Conservation (phyloP, 176 grass and related monocot species). For the Zea mays region Zm-B73-REFERENCE-NAM-5.0 NC_050096.1:143510001-143510500, state of each 20-base stretch:
- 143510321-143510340: neutral
- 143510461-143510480: too few relatives aligned
- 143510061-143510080: slow-evolving; percentile 16
- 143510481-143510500: too few relatives aligned
- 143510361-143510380: neutral
- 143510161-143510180: slow-evolving; percentile 25
- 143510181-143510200: slow-evolving; percentile 40
- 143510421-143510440: slow-evolving; percentile 15
- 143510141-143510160: slow-evolving; percentile 40
- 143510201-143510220: neutral
- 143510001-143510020: slow-evolving; percentile 8
- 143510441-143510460: neutral
- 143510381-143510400: neutral
- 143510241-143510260: neutral
- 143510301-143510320: neutral
- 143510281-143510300: neutral
- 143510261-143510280: neutral
- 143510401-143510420: neutral
- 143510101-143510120: slow-evolving; percentile 20
- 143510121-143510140: slow-evolving; percentile 55
- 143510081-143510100: neutral
- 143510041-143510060: neutral
- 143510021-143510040: neutral
- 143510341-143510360: neutral
- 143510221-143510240: neutral